Evolutionary conservation across 2,329 filamentous ascomycete genomes (phyloP), one percentile per base, ranked within the genome.

Genomic region (Scleromitrula shiraiana): DNA sequence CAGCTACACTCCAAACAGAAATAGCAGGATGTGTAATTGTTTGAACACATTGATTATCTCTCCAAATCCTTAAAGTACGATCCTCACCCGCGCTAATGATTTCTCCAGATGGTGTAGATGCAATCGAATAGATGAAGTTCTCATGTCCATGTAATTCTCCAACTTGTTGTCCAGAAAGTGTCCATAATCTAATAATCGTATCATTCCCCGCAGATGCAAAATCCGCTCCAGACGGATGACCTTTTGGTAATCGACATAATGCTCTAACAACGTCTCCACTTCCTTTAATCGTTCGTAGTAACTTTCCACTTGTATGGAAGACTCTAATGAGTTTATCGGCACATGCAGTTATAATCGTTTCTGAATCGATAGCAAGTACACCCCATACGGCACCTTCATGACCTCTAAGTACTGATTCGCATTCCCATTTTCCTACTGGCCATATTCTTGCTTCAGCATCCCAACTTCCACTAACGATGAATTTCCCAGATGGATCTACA

Each of bases 21-120:
- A 97, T 94, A 8, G 93, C 93, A 9, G 93, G 93, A 61, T 96
- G 89, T 1, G 91, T 96, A 55, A 98, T 97, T 32, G 91, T 96
- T 67, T 98, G 93, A 38, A 95, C 70, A 64, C 91, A 97, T 49
- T 89, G 76, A 12, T 72, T 77, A 37, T 84, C 86, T 57, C 78
- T 83, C 93, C 94, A 98, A 63, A 98, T 73, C 44, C 88, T 79
- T 27, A 95, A 80, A 0, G 93, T 96, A n/a, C 93, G 80, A 67
- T 98, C 93, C 67, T 98, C 93, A 15, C 89, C 89, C 2, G 88
- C 82, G 65, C 91, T 97, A 41, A 94, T 85, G 24, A 98, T 73
- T 62, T 96, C 89, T 5, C 91, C 91, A 0, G 85, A 82, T 0
- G 91, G 86, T 8, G 95, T 70, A 19, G 78, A 75, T 1, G 85